These are phyloP conservation scores for Solanum clarkiae DNA, from an alignment of 257 asterid genomes.

Conservation along the genomic window DNA sequence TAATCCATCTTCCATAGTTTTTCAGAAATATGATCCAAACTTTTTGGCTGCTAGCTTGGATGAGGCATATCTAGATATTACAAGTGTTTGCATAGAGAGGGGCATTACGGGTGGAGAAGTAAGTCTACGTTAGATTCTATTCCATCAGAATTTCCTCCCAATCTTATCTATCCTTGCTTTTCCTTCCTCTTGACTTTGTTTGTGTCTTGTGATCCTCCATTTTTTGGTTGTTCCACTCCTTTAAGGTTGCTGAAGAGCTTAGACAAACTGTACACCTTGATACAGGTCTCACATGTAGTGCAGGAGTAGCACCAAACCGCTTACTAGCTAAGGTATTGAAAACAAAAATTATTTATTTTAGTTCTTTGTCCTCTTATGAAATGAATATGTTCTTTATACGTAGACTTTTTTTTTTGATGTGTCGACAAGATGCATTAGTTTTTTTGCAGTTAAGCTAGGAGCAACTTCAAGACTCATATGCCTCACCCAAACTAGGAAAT, in stretches of 20 bases:
- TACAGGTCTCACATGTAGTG: conserved; percentile 97
- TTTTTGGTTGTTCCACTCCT: conserved; percentile 6
- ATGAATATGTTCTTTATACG: neutral
- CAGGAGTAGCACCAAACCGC: conserved; percentile 90
- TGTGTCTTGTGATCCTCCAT: neutral
- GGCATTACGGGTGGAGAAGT: conserved; percentile 73
- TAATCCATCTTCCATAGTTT: conserved; percentile 37
- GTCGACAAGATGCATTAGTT: neutral
- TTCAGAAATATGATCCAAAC: conserved; percentile 67
- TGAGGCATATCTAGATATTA: conserved; percentile 97
- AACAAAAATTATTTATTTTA: neutral
- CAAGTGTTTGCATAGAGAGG: conserved; percentile 56
- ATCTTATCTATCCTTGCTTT: neutral
- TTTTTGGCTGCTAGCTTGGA: conserved; percentile 85
- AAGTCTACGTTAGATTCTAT: conserved; percentile 12
- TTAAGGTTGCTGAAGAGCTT: conserved; percentile 84
- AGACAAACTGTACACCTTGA: conserved; percentile 53
- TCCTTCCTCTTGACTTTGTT: neutral
- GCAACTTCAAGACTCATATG: conserved; percentile 12
- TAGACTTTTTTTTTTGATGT: too few relatives aligned
- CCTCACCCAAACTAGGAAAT: conserved; percentile 81
- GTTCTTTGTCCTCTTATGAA: neutral
- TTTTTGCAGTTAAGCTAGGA: neutral
- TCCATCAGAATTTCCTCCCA: neutral
- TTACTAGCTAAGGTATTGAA: conserved; percentile 81